Percentiles rank a stretch among this genome's conserved stretches.
Evolutionary conservation across 2,329 filamentous ascomycete genomes (phyloP).

Genomic region (Aureobasidium lini): DNA sequence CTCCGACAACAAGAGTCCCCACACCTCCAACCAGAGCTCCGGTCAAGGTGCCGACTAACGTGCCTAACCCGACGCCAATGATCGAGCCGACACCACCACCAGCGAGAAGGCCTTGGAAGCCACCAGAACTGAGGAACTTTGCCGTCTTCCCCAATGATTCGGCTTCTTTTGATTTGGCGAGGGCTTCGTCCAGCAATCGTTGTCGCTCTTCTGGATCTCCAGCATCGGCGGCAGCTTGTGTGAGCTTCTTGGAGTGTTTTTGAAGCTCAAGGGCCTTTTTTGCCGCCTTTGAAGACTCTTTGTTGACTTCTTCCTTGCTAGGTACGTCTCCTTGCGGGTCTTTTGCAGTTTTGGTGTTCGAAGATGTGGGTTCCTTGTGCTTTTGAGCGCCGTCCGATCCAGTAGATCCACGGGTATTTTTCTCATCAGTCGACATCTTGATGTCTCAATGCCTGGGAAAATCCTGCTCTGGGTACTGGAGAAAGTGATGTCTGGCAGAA

Average conservation of each 20-base stretch:
- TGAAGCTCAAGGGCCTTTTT: slow-evolving; percentile 20
- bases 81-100: slow-evolving; percentile 24
- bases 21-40: slow-evolving; percentile 23
- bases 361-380: not conserved
- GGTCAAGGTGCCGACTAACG: slow-evolving; percentile 21
- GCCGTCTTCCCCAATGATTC: slow-evolving; percentile 28
- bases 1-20: slow-evolving; percentile 27
- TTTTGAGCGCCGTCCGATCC: not conserved
- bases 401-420: not conserved
- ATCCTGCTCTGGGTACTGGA: not conserved
- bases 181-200: slow-evolving; percentile 24
- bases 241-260: slow-evolving; percentile 22
- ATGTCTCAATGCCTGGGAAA: not conserved
- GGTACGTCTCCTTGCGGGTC: not conserved
- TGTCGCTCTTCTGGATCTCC: slow-evolving; percentile 27
- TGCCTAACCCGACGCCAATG: slow-evolving; percentile 22
- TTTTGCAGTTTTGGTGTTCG: not conserved
- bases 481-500: not conserved
- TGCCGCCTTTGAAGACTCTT: slow-evolving; percentile 23
- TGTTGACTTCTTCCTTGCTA: not conserved
- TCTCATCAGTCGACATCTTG: not conserved
- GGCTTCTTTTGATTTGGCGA: slow-evolving; percentile 24
- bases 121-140: slow-evolving; percentile 24
- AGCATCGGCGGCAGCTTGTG: slow-evolving; percentile 23
- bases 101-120: slow-evolving; percentile 25